Conservation (phyloP, 2,329 filamentous ascomycete species). For the Pseudonectria buxi region DNA sequence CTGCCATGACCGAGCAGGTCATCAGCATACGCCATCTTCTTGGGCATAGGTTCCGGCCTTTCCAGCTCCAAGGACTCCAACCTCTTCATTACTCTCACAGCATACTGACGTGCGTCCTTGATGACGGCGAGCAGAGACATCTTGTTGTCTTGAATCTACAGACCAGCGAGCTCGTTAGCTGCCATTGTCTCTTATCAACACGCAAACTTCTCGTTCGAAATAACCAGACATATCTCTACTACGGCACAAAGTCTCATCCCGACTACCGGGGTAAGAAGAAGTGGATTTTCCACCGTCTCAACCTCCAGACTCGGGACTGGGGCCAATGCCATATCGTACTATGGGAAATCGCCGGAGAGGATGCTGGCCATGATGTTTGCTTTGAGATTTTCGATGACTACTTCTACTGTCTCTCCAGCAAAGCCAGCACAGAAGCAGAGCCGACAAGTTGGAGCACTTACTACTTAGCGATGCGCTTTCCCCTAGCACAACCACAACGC, state of each 20-base stretch:
- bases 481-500: constrained; percentile 39
- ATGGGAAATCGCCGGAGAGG: constrained; percentile 53
- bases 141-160: constrained; percentile 41
- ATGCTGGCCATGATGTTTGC: constrained; percentile 60
- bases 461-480: constrained; percentile 61
- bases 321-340: constrained; percentile 43
- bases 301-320: constrained; percentile 36
- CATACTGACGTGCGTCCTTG: constrained; percentile 51
- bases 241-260: constrained; percentile 54
- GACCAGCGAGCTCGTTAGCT: constrained; percentile 37
- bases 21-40: constrained; percentile 44
- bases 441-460: constrained; percentile 62
- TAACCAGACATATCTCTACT: constrained; percentile 53
- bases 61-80: constrained; percentile 40
- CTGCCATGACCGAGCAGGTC: constrained; percentile 44
- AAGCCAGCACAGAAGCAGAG: constrained; percentile 53
- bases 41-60: constrained; percentile 24
- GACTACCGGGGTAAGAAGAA: constrained; percentile 49
- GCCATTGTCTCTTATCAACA: constrained; percentile 35
- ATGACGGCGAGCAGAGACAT: constrained; percentile 35
- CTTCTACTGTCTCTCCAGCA: constrained; percentile 66
- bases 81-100: constrained; percentile 51
- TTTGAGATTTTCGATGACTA: constrained; percentile 62
- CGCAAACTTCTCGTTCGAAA: constrained; percentile 63
- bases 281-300: constrained; percentile 55